Evolutionary conservation across 495 filamentous ascomycete species (phyloP), one percentile per base, ranked within the genome.

Genomic region (Letharia lupina): DNA sequence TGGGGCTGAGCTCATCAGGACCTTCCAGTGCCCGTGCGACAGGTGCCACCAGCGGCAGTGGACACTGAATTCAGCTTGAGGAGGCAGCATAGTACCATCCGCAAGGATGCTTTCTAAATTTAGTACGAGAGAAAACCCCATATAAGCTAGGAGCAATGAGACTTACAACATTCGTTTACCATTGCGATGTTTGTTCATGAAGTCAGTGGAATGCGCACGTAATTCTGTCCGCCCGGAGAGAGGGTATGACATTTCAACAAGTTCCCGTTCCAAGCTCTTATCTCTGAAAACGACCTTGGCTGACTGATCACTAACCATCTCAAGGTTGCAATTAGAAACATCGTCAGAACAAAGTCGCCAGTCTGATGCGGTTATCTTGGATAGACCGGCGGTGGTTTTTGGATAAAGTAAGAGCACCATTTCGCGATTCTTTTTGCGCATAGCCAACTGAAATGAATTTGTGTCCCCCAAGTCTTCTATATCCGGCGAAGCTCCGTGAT

Each of bases 351-450:
- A 33, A 58, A 4, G 56, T 58, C 56, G 28, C 56, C 23, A 35
- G 56, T 58, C 23, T 15, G 56, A 58, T 4, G 56, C 56, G 28
- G 3, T 39, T 35, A 58, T 58, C 18, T 15, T 35, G 37, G 23
- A 58, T 13, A 58, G 35, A n/a, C 28, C 56, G n/a, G 18, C 56
- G 16, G 28, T 58, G 28, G 56, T 58, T 58, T 58, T 58, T 35
- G 56, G 56, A 58, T 58, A 58, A 58, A 58, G 56, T 58, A 58
- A 58, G 20, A 35, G 37, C 5, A 58, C 56, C 56, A 58, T 58
- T 3, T 58, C 56, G 12, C 56, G 37, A 13, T 35, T 39, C n/a
- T 58, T 2, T 35, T 58, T 33, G 37, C 56, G 56, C 18, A 58
- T 58, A 39, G 56, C 56, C 56, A 58, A 35, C 28, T 58, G 61